Base-by-base conservation (phyloP, 345 rosid genomes). In the Corymbia maculata region DNA sequence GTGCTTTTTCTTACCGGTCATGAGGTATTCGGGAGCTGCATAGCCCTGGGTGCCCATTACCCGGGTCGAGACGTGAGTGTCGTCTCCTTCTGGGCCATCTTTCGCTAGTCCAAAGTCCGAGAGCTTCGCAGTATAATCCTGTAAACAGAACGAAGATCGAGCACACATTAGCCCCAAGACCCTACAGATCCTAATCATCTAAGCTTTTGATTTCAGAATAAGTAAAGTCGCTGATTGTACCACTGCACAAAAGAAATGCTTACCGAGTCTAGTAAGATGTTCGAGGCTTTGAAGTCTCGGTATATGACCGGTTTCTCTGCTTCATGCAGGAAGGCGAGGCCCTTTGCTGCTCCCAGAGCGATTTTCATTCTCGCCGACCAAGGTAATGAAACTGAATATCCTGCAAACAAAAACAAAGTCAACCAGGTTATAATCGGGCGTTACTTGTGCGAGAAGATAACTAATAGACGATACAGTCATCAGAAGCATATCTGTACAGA, bases 1-100 rank as follows among this genome's bases (percentile, higher is more conserved):
- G 55, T 79, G 1, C 4, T 59, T 85, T 49, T 36, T 75, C 49
- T 59, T 92, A 92, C 99, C 99, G 15, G 99, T 97, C 99, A 97
- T 95, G 88, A 97, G 90, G 89, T 97, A 97, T 88, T 97, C 99
- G 9, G 99, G 99, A 80, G 99, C 99, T 8, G 98, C 98, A 30
- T 97, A 97, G 92, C 99, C 99, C 79, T 97, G 97, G 6, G 99
- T 97, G 28, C 99, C 99, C 99, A 97, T 95, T 4, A 97, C 98
- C 49, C 98, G 89, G 3, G 99, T 97, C 66, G 99, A 95, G 47
- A 96, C 98, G 87, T 97, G 99, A 0, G 99, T 97, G 68, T 97
- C 97, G 55, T 97, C 98, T 68, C 99, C 99, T 93, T 96, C 98
- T 1, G 99, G 99, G 59, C 99, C 99, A 66, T 96, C 98, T 93